Percentiles rank a stretch among this genome's conserved stretches.
Conservation (phyloP, 176 grass and related monocot genomes). For the Oryza brachyantha region DNA sequence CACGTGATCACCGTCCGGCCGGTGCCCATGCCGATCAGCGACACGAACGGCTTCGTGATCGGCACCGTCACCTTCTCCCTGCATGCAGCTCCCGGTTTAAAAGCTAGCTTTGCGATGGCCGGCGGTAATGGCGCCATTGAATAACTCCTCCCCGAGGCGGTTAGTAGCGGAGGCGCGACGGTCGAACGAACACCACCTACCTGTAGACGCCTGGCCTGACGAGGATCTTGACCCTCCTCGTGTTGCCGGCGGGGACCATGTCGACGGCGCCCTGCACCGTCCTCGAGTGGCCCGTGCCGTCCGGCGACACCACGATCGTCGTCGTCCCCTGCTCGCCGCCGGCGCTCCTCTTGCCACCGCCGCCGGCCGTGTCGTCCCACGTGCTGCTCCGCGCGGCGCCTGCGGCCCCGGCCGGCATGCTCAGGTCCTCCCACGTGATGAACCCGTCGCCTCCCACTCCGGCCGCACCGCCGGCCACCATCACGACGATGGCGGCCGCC, state of each 20-base stretch:
- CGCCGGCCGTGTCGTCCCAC: background rate
- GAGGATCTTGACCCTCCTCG: constrained; percentile 70
- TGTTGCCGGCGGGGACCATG: constrained; percentile 80
- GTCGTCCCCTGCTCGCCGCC: background rate
- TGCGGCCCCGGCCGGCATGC: constrained; percentile 21
- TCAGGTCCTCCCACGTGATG: constrained; percentile 85
- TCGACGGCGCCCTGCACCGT: constrained; percentile 93
- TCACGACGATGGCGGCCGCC: background rate
- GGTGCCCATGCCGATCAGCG: constrained; percentile 65
- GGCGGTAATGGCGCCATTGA: background rate
- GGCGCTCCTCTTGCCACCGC: background rate
- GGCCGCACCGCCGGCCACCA: background rate
- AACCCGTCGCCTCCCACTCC: constrained; percentile 5
- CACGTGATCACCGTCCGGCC: constrained; percentile 69
- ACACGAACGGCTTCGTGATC: constrained; percentile 83
- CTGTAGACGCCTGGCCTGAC: constrained; percentile 71
- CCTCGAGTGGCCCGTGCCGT: constrained; percentile 65
- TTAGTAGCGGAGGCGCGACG: constrained; percentile 12
- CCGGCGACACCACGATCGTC: constrained; percentile 73
- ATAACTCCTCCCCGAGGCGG: constrained; percentile 24
- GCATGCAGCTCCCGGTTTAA: constrained; percentile 15
- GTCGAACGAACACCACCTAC: constrained; percentile 32
- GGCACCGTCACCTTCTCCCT: constrained; percentile 96
- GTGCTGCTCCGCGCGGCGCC: background rate
- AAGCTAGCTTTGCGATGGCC: background rate